These are phyloP conservation scores for Beauveria asiatica DNA, from an alignment of 2,329 filamentous ascomycete genomes.

Conservation along the genomic window DNA sequence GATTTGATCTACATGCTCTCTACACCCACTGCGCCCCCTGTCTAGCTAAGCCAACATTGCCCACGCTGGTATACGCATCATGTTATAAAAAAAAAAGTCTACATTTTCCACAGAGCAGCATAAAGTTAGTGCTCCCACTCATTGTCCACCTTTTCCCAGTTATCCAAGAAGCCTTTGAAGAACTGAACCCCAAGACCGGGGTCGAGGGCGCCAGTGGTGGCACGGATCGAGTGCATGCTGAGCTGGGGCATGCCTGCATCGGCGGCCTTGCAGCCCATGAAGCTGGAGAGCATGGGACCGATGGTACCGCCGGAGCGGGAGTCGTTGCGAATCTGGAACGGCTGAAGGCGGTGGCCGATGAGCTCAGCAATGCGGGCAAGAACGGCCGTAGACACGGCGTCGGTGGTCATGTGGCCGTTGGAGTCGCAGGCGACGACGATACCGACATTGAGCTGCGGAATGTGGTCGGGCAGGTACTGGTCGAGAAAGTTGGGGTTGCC, in stretches of 20 bases:
- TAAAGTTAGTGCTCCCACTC: constrained; percentile 51
- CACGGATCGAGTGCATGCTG: constrained; percentile 88
- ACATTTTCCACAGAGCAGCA: neutral
- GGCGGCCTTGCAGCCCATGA: constrained; percentile 72
- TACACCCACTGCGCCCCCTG: neutral
- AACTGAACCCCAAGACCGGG: constrained; percentile 81
- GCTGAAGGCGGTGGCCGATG: constrained; percentile 62
- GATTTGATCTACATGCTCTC: neutral
- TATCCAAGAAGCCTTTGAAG: constrained; percentile 82
- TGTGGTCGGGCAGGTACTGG: constrained; percentile 76
- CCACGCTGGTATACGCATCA: neutral
- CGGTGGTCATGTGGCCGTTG: constrained; percentile 95
- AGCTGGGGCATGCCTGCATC: constrained; percentile 87
- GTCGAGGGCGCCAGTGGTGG: constrained; percentile 77
- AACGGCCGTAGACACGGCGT: constrained; percentile 75
- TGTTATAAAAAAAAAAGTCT: too few relatives aligned
- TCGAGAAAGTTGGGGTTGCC: constrained; percentile 89
- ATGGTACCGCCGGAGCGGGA: constrained; percentile 83
- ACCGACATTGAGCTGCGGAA: constrained; percentile 82
- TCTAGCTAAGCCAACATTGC: neutral
- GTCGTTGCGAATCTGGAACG: constrained; percentile 95
- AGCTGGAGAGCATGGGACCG: constrained; percentile 78
- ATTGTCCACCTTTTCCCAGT: constrained; percentile 74
- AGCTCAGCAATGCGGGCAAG: constrained; percentile 71
- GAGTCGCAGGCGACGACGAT: constrained; percentile 71